A percentile compares a stretch with the other conserved stretches of the same genome.
Evolutionary conservation across 257 asterid genomes (phyloP).

Genomic region (Nicotiana benthamiana): DNA sequence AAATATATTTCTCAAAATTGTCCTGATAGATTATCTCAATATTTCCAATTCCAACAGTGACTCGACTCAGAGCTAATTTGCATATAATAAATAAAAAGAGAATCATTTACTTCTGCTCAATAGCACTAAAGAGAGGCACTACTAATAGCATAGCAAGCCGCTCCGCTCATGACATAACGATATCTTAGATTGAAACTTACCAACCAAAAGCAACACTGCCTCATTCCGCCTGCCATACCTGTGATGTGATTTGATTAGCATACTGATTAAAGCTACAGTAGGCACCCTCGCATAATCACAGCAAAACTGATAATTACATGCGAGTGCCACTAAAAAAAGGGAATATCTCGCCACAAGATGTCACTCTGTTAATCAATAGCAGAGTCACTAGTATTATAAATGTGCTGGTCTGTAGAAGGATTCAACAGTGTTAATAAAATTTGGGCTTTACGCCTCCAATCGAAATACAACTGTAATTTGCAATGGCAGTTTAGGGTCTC

Average conservation of each 20-base stretch:
- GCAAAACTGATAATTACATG: neutral
- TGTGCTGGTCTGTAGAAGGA: neutral
- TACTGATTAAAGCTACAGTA: neutral
- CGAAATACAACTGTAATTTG: neutral
- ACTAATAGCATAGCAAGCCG: neutral
- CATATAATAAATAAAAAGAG: no score
- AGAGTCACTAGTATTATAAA: neutral
- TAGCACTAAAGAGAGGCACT: neutral
- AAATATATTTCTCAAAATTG: no score
- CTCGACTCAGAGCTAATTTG: no score
- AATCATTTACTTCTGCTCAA: neutral
- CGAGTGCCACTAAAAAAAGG: neutral
- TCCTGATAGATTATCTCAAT: no score
- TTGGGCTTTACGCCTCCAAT: neutral
- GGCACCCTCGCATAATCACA: neutral
- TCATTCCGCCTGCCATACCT: neutral
- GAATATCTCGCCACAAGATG: neutral
- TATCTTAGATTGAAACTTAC: neutral
- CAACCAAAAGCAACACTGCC: neutral
- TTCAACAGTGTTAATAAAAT: neutral
- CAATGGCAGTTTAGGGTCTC: neutral
- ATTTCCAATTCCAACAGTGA: no score
- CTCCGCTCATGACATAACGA: neutral
- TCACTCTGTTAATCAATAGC: neutral
- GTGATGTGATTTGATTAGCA: neutral